Conservation (phyloP, 352 stramenopile genomes). For the Pythium guiyangense region DNA sequence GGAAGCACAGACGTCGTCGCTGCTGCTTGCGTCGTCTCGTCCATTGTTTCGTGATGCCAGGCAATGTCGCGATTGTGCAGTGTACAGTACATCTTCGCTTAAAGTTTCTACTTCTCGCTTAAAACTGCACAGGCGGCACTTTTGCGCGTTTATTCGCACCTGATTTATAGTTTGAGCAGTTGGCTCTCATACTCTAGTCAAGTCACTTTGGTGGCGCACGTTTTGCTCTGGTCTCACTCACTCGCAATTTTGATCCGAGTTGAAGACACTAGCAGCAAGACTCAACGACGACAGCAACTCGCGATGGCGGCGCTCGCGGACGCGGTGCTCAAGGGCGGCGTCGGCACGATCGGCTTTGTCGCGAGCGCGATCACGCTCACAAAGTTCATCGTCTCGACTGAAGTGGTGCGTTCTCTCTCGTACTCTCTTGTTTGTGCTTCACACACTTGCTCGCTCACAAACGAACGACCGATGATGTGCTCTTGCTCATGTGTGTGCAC, state of each 20-base stretch:
- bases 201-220: not conserved
- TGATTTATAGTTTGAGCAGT: not conserved
- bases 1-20: too few species aligned
- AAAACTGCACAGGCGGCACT: not conserved
- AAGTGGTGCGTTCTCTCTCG: conserved; percentile 36
- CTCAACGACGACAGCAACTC: not conserved
- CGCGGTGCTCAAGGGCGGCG: conserved; percentile 58
- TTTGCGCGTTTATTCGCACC: not conserved
- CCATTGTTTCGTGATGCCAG: too few species aligned
- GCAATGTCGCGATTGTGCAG: too few species aligned
- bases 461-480: not conserved
- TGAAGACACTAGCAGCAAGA: too few species aligned
- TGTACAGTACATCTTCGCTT: not conserved
- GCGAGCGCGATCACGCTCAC: conserved; percentile 71
- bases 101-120: not conserved
- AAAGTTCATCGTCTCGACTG: conserved; percentile 76
- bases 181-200: not conserved
- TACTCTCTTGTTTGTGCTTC: not conserved
- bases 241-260: not conserved
- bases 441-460: not conserved
- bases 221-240: not conserved
- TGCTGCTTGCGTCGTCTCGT: too few species aligned
- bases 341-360: conserved; percentile 66
- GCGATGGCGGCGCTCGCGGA: conserved; percentile 54
- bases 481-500: too few species aligned